A percentile compares a stretch with the other conserved stretches of the same genome.
Conservation (phyloP, 2,329 filamentous ascomycete species). For the Dothistroma pini region DNA sequence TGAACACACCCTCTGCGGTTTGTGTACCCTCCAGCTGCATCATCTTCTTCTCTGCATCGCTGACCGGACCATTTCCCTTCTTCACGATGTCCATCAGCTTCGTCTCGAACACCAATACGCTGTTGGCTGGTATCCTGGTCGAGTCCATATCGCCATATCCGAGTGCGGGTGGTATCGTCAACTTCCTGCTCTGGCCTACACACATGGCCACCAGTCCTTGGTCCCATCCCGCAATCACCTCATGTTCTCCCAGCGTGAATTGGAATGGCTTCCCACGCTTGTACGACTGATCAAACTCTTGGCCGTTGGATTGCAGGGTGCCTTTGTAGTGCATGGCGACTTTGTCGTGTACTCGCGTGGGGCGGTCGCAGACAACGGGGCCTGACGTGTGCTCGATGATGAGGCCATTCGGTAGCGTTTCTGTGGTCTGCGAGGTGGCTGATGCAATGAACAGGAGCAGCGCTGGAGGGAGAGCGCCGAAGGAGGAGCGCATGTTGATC, state of each 20-base stretch:
- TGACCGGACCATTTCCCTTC: conserved; percentile 40
- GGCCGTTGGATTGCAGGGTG: conserved; percentile 55
- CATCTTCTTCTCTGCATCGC: conserved; percentile 1
- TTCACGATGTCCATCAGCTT: conserved; percentile 81
- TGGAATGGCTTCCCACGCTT: conserved; percentile 70
- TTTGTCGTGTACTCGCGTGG: conserved; percentile 45
- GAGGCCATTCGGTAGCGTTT: conserved; percentile 22
- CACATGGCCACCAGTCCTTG: conserved; percentile 90
- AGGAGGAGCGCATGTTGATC: conserved; percentile 23
- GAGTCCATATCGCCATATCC: conserved; percentile 74
- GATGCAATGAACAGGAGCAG: conserved; percentile 19
- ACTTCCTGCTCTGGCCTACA: conserved; percentile 81
- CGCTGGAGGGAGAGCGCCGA: conserved; percentile 15
- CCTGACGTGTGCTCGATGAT: conserved; percentile 42
- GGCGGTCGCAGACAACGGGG: conserved; percentile 42
- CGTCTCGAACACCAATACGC: conserved; percentile 87
- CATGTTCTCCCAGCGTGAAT: conserved; percentile 74
- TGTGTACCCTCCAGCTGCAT: conserved; percentile 3
- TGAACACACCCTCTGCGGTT: conserved; percentile 19
- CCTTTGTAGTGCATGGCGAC: conserved; percentile 51
- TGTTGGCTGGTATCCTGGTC: conserved; percentile 71
- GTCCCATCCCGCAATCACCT: conserved; percentile 95
- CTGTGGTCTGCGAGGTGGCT: conserved; percentile 9
- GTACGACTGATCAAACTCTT: conserved; percentile 81
- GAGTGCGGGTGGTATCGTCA: conserved; percentile 84